Evolutionary conservation across 1,139 yeast genomes (phyloP).

Genomic region (Yamadazyma epiphylla): DNA sequence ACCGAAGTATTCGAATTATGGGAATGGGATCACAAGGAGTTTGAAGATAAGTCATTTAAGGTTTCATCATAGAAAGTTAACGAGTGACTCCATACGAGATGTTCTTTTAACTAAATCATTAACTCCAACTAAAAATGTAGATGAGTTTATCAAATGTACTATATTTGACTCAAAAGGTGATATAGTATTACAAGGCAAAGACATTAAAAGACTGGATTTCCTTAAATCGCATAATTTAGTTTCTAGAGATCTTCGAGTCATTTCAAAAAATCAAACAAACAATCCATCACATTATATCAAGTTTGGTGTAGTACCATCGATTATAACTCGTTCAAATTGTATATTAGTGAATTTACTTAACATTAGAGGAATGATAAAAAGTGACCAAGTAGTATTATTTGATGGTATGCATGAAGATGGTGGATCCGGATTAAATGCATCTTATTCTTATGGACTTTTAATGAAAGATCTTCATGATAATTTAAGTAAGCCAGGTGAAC

Average conservation of each 20-base stretch:
- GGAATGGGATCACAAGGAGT: not conserved
- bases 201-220: constrained; percentile 31
- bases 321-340: constrained; percentile 33
- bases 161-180: constrained; percentile 34
- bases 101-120: constrained; percentile 20
- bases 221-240: constrained; percentile 34
- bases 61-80: constrained; percentile 2
- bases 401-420: constrained; percentile 18
- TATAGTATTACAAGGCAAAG: constrained; percentile 38
- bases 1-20: not conserved
- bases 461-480: constrained; percentile 29
- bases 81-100: constrained; percentile 16
- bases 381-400: constrained; percentile 37
- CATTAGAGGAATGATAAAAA: constrained; percentile 39
- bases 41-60: no score
- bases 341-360: constrained; percentile 40
- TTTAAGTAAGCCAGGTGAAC: constrained; percentile 19
- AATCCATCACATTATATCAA: constrained; percentile 17
- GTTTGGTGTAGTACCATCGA: constrained; percentile 42
- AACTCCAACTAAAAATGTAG: constrained; percentile 17
- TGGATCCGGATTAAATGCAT: constrained; percentile 29
- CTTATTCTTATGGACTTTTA: constrained; percentile 34
- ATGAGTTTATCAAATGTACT: constrained; percentile 56
- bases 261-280: constrained; percentile 21
- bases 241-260: constrained; percentile 41